Conservation (phyloP, 140 eudicot genomes). For the Flaveria floridana region DNA sequence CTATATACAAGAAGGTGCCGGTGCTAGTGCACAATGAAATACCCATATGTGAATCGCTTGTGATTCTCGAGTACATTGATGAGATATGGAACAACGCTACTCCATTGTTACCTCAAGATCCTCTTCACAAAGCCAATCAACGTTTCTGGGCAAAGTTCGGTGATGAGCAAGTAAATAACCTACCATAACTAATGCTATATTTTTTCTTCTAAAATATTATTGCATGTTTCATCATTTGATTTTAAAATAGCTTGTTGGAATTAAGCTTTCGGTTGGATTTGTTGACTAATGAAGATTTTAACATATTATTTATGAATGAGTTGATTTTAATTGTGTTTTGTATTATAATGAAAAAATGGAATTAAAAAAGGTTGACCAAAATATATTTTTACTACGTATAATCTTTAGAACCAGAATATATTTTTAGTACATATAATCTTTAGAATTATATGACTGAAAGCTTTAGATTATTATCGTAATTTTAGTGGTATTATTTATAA, state of each 20-base stretch:
- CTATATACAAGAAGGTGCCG: slow-evolving; percentile 33
- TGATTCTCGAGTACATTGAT: slow-evolving; percentile 39
- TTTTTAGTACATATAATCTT: neutral
- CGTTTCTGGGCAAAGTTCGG: slow-evolving; percentile 37
- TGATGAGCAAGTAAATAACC: slow-evolving; percentile 24
- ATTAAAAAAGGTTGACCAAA: neutral
- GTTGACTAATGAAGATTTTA: neutral
- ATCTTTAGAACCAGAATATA: neutral
- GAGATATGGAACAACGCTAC: slow-evolving; percentile 32
- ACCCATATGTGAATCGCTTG: slow-evolving; percentile 34
- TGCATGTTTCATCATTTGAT: slow-evolving; percentile 2
- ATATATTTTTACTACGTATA: neutral
- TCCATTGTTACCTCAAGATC: slow-evolving; percentile 28
- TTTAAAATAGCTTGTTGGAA: neutral
- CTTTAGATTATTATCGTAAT: neutral
- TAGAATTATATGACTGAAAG: neutral
- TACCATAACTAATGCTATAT: neutral
- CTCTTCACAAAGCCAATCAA: slow-evolving; percentile 21
- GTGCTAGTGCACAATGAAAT: slow-evolving; percentile 28
- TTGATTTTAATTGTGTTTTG: neutral
- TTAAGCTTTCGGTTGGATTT: neutral
- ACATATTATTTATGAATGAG: neutral
- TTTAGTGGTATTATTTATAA: neutral
- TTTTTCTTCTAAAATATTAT: neutral
- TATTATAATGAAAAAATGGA: neutral